Percentiles rank a stretch among this genome's conserved stretches.
Conservation (phyloP, 768 basidiomycete genomes). For the Cystofilobasidium capitatum region DNA sequence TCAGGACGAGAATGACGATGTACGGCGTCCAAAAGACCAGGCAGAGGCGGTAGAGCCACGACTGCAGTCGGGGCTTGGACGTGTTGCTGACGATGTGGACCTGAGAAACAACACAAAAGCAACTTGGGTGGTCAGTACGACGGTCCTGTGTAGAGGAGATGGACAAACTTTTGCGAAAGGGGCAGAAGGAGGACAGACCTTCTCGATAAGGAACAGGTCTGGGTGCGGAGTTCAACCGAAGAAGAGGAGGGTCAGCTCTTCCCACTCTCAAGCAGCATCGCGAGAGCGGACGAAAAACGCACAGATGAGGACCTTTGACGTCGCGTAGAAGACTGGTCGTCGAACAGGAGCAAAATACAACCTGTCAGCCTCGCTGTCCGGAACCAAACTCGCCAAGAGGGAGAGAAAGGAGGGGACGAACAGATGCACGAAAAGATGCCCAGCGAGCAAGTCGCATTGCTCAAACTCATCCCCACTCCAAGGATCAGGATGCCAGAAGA, state of each 20-base stretch:
- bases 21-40: slow-evolving; percentile 20
- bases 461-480: slow-evolving; percentile 14
- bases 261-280: neutral
- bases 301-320: slow-evolving; percentile 24
- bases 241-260: neutral
- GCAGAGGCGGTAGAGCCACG: slow-evolving; percentile 19
- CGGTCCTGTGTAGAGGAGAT: neutral
- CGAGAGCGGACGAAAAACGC: neutral
- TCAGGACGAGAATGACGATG: slow-evolving; percentile 14
- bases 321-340: slow-evolving; percentile 18
- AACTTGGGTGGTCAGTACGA: neutral
- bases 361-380: no score
- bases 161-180: neutral
- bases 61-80: slow-evolving; percentile 9
- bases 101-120: neutral
- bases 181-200: neutral
- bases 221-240: no score
- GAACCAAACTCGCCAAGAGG: no score
- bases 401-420: neutral
- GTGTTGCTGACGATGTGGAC: slow-evolving; percentile 25
- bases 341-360: neutral
- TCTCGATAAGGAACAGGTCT: slow-evolving; percentile 25
- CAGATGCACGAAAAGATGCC: slow-evolving; percentile 25
- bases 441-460: slow-evolving; percentile 9
- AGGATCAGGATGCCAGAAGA: slow-evolving; percentile 17